A percentile compares a stretch with the other conserved stretches of the same genome.
Conservation (phyloP, 1,284 basidiomycete species). For the Fomitiporia mediterranea region DNA sequence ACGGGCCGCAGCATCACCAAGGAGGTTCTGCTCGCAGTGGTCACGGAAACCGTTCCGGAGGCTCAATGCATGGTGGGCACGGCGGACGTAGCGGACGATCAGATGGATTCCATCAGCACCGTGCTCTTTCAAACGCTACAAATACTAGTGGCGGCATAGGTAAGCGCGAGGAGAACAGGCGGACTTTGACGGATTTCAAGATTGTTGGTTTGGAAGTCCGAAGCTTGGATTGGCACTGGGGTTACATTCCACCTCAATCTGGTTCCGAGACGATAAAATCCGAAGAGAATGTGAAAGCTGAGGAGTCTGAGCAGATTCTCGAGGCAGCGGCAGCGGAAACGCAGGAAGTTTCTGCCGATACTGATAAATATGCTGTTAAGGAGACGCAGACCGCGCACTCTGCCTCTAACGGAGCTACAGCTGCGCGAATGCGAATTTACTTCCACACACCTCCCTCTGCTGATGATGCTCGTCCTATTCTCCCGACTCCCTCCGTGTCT, state of each 20-base stretch:
- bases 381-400: neutral
- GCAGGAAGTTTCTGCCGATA: neutral
- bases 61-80: slow-evolving; percentile 24
- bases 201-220: slow-evolving; percentile 84
- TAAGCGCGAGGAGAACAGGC: slow-evolving; percentile 77
- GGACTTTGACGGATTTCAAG: slow-evolving; percentile 94
- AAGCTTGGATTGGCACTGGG: slow-evolving; percentile 73
- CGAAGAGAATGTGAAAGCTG: slow-evolving; percentile 6
- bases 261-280: slow-evolving; percentile 19
- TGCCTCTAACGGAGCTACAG: slow-evolving; percentile 38
- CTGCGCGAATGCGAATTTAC: slow-evolving; percentile 78
- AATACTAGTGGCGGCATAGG: slow-evolving; percentile 34
- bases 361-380: neutral
- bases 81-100: slow-evolving; percentile 46
- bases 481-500: slow-evolving; percentile 47
- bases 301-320: neutral
- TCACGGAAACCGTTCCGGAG: slow-evolving; percentile 34
- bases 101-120: slow-evolving; percentile 36
- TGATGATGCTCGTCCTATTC: slow-evolving; percentile 70
- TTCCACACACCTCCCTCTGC: slow-evolving; percentile 80
- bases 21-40: slow-evolving; percentile 37
- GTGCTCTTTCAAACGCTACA: slow-evolving; percentile 11
- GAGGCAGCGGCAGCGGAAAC: neutral
- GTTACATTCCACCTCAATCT: slow-evolving; percentile 36
- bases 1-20: slow-evolving; percentile 34